These are phyloP conservation scores for Ophiognomonia clavigignenti-juglandacearum DNA, from an alignment of 2,329 filamentous ascomycete genomes.

Conservation along the genomic window DNA sequence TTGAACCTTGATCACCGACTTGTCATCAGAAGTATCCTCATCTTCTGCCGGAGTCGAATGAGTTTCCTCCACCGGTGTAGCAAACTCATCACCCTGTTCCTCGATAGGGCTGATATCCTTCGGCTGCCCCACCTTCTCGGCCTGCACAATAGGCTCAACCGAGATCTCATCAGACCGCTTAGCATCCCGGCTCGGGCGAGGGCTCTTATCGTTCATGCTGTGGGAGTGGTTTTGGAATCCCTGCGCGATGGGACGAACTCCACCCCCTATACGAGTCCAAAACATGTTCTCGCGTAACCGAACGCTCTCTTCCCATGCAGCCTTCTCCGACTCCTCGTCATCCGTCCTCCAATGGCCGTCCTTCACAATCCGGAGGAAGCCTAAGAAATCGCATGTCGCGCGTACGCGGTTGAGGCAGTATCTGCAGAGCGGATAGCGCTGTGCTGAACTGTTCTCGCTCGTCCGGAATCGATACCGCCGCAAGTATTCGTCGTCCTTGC, in stretches of 20 bases:
- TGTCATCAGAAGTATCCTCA: background rate
- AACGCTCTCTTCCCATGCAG: slow-evolving; percentile 93
- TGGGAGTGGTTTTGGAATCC: slow-evolving; percentile 30
- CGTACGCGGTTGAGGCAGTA: slow-evolving; percentile 82
- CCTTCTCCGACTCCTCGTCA: slow-evolving; percentile 76
- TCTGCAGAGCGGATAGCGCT: slow-evolving; percentile 83
- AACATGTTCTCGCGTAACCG: slow-evolving; percentile 92
- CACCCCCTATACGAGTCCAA: slow-evolving; percentile 88
- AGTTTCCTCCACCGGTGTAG: slow-evolving; percentile 8
- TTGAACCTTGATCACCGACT: background rate
- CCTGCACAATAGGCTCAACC: slow-evolving; percentile 1
- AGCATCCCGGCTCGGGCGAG: slow-evolving; percentile 18
- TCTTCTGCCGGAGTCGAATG: background rate
- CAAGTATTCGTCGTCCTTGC: slow-evolving; percentile 65
- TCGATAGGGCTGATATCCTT: background rate
- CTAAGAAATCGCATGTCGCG: slow-evolving; percentile 86
- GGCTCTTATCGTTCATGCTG: slow-evolving; percentile 21
- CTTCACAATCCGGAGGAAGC: slow-evolving; percentile 84
- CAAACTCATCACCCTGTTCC: slow-evolving; percentile 7
- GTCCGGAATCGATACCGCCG: slow-evolving; percentile 86
- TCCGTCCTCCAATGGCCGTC: slow-evolving; percentile 88
- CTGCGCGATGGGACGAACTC: slow-evolving; percentile 62
- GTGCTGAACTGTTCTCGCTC: slow-evolving; percentile 79
- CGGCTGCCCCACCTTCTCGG: background rate
- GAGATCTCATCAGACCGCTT: background rate